Base-by-base conservation (phyloP, 2,329 filamentous ascomycete species). In the Neurospora sp. region DNA sequence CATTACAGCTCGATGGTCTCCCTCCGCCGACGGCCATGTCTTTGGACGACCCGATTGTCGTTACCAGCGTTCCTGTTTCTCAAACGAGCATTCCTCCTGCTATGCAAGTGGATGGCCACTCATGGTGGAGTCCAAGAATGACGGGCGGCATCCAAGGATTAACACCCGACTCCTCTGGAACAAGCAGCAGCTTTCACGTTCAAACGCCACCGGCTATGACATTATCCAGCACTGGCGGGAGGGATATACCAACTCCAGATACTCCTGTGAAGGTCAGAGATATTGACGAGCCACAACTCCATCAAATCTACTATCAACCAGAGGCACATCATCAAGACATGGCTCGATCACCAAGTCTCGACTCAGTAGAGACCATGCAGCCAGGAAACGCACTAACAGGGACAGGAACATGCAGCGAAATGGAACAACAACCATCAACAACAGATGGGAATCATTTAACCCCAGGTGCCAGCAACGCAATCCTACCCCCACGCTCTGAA, bases 91-190 rank as follows among this genome's bases (percentile, higher is more conserved):
- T 72, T 15, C 67, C 33, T 23, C 58, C 72, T 15, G 28, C 71
- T 5, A 40, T 67, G 2, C 62, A 72, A 9, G 69, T 39, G 33
- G 43, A 70, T 19, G 66, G 68, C 13, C 58, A 70, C 23, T 36
- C 67, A n/a, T 75, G 74, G 74, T 76, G 74, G 74, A 52, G 62
- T 4, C 52, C 38, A 23, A 74, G 73, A 67, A 58, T 67, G 15
- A 70, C 69, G 5, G 68, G 67, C 0, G 70, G 71, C 17, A 72
- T 71, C 19, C 70, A 72, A 38, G 68, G 66, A 4, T 70, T 67
- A 13, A 72, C 72, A 11, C 72, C 70, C 3, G 66, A 70, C 10
- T 66, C 72, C 3, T 69, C 73, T 4, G 70, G 52, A 5, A 69
- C 70, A 52, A 66, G 70, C 0, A 10, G n/a, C 28, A 66, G 68